Percentiles rank a stretch among this genome's conserved stretches.
These are phyloP conservation scores for Talaromyces piceae DNA, from an alignment of 2,329 filamentous ascomycete genomes.

Conservation along the genomic window DNA sequence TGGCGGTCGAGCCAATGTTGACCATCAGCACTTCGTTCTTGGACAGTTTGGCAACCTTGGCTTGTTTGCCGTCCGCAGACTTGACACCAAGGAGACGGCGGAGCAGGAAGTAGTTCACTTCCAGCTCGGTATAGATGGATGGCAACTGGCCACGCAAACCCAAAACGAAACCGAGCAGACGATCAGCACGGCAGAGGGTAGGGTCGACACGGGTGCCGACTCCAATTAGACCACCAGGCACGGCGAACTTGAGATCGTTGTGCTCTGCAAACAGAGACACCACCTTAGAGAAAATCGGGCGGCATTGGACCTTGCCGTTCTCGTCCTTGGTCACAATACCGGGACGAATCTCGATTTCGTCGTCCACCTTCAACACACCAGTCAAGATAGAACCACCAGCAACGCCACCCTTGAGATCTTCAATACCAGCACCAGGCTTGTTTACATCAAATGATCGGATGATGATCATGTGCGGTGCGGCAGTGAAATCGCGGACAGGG, in stretches of 20 bases:
- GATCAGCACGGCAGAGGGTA: constrained; percentile 96
- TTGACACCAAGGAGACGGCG: constrained; percentile 91
- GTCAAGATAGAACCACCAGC: constrained; percentile 95
- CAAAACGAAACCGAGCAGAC: constrained; percentile 95
- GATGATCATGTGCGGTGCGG: constrained; percentile 96
- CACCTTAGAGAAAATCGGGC: constrained; percentile 91
- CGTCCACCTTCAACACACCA: constrained; percentile 91
- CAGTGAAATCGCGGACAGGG: constrained; percentile 80
- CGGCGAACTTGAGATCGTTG: constrained; percentile 97
- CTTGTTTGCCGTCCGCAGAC: constrained; percentile 96
- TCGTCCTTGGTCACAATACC: constrained; percentile 96
- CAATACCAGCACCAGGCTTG: constrained; percentile 98
- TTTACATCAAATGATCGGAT: constrained; percentile 99
- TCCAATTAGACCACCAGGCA: constrained; percentile 95
- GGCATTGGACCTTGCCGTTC: constrained; percentile 88
- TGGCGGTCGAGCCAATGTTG: constrained; percentile 96
- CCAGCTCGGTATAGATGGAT: constrained; percentile 95
- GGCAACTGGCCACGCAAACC: constrained; percentile 89
- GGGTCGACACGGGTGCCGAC: constrained; percentile 96
- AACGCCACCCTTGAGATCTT: constrained; percentile 96
- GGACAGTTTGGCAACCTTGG: constrained; percentile 94
- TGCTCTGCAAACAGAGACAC: constrained; percentile 94
- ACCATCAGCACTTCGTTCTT: constrained; percentile 99
- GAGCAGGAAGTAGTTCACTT: constrained; percentile 99
- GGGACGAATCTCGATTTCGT: constrained; percentile 98